Evolutionary conservation across 345 rosid species (phyloP).

Genomic region (Citrus hindsii): DNA sequence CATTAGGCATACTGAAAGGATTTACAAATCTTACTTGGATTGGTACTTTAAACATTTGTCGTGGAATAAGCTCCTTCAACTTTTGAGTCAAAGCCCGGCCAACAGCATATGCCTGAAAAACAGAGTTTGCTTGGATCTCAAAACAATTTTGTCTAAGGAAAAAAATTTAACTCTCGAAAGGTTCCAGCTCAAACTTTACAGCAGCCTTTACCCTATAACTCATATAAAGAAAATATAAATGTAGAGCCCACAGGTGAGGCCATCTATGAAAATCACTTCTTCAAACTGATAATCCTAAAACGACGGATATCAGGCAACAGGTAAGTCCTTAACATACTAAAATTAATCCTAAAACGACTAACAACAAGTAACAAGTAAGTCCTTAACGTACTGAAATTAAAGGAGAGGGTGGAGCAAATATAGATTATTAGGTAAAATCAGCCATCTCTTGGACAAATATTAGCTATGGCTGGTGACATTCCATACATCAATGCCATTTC

Average conservation of each 20-base stretch:
- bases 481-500: neutral
- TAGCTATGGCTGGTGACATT: neutral
- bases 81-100: conserved; percentile 97
- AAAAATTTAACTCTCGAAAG: neutral
- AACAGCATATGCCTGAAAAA: conserved; percentile 80
- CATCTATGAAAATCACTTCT: neutral
- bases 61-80: conserved; percentile 95
- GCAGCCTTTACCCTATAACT: neutral
- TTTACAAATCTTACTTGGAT: conserved; percentile 60
- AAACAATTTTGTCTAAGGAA: neutral
- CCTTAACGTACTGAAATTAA: neutral
- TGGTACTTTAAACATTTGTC: conserved; percentile 98
- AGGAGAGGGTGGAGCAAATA: neutral
- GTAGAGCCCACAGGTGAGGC: neutral
- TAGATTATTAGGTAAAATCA: neutral
- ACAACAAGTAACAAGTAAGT: neutral
- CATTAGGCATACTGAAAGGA: neutral
- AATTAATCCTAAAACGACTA: neutral
- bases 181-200: neutral
- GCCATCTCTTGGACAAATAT: neutral
- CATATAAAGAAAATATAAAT: neutral
- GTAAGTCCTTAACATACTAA: neutral
- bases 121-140: conserved; percentile 14
- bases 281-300: neutral
- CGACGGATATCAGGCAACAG: neutral